These are phyloP conservation scores for Ogataea neopini DNA, from an alignment of 805 yeast genomes.

Conservation along the genomic window DNA sequence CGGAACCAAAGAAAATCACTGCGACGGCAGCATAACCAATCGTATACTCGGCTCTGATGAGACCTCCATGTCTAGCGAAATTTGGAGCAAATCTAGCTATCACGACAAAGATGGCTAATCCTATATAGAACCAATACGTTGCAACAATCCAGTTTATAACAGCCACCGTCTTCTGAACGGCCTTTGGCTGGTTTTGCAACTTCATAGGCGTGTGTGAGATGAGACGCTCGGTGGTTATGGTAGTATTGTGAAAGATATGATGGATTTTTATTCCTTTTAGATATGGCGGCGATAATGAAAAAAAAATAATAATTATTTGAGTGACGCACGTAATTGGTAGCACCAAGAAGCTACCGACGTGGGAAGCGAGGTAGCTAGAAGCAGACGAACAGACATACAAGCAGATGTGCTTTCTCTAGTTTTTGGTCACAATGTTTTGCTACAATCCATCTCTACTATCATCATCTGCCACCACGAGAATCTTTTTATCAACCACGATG, in stretches of 20 bases:
- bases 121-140: constrained; percentile 74
- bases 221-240: no score
- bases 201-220: background rate
- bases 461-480: no score
- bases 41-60: constrained; percentile 69
- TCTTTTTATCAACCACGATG: no score
- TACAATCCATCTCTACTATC: no score
- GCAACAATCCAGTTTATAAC: constrained; percentile 11
- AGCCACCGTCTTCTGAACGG: constrained; percentile 1
- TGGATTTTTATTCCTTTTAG: background rate
- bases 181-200: background rate
- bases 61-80: constrained; percentile 83
- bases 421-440: no score
- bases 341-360: no score
- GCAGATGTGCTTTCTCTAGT: no score
- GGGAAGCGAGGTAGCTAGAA: no score
- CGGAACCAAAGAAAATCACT: constrained; percentile 77
- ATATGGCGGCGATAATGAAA: background rate
- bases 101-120: constrained; percentile 70
- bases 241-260: background rate
- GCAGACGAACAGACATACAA: no score
- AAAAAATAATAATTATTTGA: background rate
- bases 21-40: constrained; percentile 89
- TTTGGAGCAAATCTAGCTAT: constrained; percentile 78
- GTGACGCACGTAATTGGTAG: background rate